Conservation (phyloP, 1,139 yeast genomes). For the Magnusiomyces starmeri region DNA sequence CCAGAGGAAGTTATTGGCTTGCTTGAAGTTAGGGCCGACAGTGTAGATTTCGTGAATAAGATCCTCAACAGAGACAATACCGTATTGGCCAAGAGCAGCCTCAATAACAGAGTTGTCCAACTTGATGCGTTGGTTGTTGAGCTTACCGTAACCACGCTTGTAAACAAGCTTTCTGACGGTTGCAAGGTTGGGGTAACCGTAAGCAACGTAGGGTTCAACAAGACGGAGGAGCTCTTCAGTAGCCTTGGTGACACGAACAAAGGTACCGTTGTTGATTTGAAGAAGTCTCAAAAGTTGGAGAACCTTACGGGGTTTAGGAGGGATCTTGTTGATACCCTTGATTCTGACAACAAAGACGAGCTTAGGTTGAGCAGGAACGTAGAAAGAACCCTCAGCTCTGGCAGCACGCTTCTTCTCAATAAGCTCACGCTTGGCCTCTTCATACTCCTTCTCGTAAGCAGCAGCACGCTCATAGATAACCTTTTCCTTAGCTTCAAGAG, state of each 20-base stretch:
- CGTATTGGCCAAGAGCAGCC: slow-evolving; percentile 90
- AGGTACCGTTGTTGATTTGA: slow-evolving; percentile 98
- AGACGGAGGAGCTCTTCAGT: slow-evolving; percentile 92
- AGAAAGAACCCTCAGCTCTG: slow-evolving; percentile 72
- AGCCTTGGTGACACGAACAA: slow-evolving; percentile 97
- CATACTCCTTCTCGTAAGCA: slow-evolving; percentile 96
- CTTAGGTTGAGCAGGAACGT: slow-evolving; percentile 95
- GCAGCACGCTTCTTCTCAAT: slow-evolving; percentile 94
- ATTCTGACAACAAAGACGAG: slow-evolving; percentile 97
- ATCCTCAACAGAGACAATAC: slow-evolving; percentile 94
- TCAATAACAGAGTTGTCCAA: slow-evolving; percentile 94
- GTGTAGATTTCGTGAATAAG: slow-evolving; percentile 98
- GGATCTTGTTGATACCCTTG: slow-evolving; percentile 99
- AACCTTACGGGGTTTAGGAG: slow-evolving; percentile 99
- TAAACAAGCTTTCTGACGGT: slow-evolving; percentile 94
- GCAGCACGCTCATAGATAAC: slow-evolving; percentile 96
- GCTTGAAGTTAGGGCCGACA: slow-evolving; percentile 99
- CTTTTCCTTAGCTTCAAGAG: slow-evolving; percentile 55
- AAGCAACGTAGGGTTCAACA: slow-evolving; percentile 98
- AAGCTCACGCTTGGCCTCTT: slow-evolving; percentile 88
- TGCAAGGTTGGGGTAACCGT: slow-evolving; percentile 97
- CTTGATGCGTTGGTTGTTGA: slow-evolving; percentile 97
- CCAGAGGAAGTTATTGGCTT: slow-evolving; percentile 99
- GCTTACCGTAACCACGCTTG: slow-evolving; percentile 99
- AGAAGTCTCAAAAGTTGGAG: slow-evolving; percentile 95